phyloP scores from a whole-genome alignment of 306 rosid genomes.

The Senna siamea region DNA sequence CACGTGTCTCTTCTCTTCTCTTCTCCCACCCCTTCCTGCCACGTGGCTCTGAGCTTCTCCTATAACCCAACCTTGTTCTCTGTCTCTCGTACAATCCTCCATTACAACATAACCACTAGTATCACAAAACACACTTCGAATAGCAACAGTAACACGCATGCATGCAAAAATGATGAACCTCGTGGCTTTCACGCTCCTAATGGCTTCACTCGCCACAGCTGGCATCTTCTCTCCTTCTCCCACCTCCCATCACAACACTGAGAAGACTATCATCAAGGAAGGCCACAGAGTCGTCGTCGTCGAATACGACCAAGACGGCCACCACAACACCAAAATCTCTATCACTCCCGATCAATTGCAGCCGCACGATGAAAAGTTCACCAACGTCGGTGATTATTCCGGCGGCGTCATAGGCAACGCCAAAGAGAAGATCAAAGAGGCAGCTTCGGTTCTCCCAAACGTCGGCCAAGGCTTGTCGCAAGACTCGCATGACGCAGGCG shows the following conservation, averaged over 20 bases:
- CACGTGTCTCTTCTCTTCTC: conserved; percentile 19
- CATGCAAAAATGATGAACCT: conserved; percentile 60
- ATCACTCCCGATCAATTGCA: conserved; percentile 50
- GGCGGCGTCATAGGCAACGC: conserved; percentile 10
- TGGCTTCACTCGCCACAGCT: conserved; percentile 57
- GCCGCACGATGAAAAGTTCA: not conserved
- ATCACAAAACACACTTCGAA: too few relatives aligned
- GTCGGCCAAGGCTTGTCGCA: conserved; percentile 38
- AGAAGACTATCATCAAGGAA: conserved; percentile 58
- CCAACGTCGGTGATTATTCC: not conserved
- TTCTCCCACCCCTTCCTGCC: not conserved
- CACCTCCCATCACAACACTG: conserved; percentile 22
- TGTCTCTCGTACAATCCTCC: too few relatives aligned
- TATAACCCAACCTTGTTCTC: not conserved
- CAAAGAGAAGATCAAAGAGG: conserved; percentile 45
- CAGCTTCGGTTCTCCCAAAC: conserved; percentile 49
- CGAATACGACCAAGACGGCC: conserved; percentile 62
- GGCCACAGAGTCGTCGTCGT: conserved; percentile 74
- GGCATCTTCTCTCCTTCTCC: conserved; percentile 64
- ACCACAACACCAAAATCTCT: conserved; percentile 69
- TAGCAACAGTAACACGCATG: not conserved
- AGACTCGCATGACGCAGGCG: not conserved
- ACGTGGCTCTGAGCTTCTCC: conserved; percentile 32
- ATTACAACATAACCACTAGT: not conserved
- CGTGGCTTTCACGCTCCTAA: conserved; percentile 52